These are phyloP conservation scores for Vachellia pachyceras DNA, from an alignment of 306 rosid species.

Conservation along the genomic window DNA sequence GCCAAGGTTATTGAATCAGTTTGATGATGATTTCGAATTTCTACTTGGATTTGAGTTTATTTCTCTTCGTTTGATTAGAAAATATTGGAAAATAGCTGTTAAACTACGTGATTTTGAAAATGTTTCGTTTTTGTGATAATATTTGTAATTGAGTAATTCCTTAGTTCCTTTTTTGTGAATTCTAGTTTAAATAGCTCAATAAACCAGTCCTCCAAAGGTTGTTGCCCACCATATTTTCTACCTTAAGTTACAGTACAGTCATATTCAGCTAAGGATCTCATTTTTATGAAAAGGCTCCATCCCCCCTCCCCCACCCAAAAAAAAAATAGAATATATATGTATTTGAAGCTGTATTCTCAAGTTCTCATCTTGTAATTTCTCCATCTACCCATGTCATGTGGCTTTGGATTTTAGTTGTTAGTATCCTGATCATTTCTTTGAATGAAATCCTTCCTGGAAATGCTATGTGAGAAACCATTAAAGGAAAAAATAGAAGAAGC, in stretches of 20 bases:
- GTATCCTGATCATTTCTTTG: background rate
- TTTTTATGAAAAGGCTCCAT: too few relatives aligned
- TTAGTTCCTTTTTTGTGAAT: too few relatives aligned
- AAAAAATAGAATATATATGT: too few relatives aligned
- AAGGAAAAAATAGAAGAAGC: background rate
- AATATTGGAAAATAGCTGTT: too few relatives aligned
- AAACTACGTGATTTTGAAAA: too few relatives aligned
- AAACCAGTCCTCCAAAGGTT: background rate
- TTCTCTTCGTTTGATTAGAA: too few relatives aligned
- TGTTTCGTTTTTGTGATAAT: too few relatives aligned
- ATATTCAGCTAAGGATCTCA: background rate
- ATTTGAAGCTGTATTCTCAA: background rate
- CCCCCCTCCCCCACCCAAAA: too few relatives aligned
- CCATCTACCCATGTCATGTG: background rate
- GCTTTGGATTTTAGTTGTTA: background rate
- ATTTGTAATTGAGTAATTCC: too few relatives aligned
- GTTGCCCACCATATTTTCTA: background rate
- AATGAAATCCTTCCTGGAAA: background rate
- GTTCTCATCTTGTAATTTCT: background rate
- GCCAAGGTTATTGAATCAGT: too few relatives aligned
- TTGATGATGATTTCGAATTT: too few relatives aligned
- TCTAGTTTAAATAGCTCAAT: background rate
- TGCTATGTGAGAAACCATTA: background rate
- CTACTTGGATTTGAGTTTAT: too few relatives aligned
- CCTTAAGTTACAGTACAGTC: background rate